Conservation (phyloP, 139 green algal species). For the Pleodorina starrii region DNA sequence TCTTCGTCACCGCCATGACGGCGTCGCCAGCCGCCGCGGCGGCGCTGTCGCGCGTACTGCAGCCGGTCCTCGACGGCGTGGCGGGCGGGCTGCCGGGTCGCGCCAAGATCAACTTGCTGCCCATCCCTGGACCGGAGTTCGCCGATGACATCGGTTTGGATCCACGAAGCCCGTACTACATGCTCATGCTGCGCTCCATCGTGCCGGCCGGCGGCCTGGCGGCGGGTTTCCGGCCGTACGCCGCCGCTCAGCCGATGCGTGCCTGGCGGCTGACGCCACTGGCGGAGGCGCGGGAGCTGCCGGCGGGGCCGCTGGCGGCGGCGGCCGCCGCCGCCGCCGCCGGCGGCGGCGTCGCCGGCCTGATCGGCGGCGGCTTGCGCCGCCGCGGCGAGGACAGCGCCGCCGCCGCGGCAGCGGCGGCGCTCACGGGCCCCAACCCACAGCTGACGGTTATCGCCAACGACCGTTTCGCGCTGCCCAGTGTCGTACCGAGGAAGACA, state of each 20-base stretch:
- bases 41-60: background rate
- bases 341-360: background rate
- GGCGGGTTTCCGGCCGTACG: constrained; percentile 26
- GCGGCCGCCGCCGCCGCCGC: background rate
- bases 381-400: background rate
- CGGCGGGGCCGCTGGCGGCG: background rate
- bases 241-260: constrained; percentile 1
- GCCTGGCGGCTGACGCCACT: constrained; percentile 25
- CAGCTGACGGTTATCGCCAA: background rate
- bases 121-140: constrained; percentile 41
- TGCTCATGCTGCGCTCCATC: constrained; percentile 53
- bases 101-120: constrained; percentile 42
- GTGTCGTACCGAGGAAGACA: constrained; percentile 1
- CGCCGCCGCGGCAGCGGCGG: background rate
- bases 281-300: background rate
- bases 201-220: constrained; percentile 34
- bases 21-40: constrained; percentile 33
- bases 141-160: background rate
- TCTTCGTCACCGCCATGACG: constrained; percentile 42
- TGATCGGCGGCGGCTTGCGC: background rate
- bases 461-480: constrained; percentile 24
- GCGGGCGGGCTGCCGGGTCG: background rate
- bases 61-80: background rate
- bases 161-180: constrained; percentile 26
- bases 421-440: background rate